phyloP scores from a whole-genome alignment of 2,329 filamentous ascomycete species.

The Fusarium algeriense region DNA sequence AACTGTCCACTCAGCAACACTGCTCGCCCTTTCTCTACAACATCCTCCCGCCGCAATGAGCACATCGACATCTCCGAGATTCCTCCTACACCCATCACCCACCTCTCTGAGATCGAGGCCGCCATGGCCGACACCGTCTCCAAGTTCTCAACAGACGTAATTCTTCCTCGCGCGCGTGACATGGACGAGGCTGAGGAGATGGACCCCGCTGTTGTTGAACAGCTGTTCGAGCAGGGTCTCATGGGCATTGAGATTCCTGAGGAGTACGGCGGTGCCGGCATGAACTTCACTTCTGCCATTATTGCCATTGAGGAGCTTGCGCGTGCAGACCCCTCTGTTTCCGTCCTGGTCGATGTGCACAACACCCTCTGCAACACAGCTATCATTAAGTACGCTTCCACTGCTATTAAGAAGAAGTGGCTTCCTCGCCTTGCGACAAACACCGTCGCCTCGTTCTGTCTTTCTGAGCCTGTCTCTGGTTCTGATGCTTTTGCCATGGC shows the following conservation, averaged over 20 bases:
- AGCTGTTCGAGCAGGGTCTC: conserved; percentile 95
- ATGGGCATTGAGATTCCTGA: conserved; percentile 99
- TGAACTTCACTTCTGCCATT: conserved; percentile 98
- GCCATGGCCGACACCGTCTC: conserved; percentile 91
- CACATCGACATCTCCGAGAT: conserved; percentile 77
- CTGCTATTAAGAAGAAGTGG: conserved; percentile 84
- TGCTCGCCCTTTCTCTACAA: conserved; percentile 70
- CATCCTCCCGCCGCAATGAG: conserved; percentile 63
- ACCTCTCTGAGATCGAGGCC: conserved; percentile 88
- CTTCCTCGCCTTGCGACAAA: conserved; percentile 90
- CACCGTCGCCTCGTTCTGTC: conserved; percentile 91
- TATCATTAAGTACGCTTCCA: conserved; percentile 85
- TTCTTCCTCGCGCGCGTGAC: conserved; percentile 90
- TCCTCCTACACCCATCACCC: conserved; percentile 90
- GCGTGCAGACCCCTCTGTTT: conserved; percentile 92
- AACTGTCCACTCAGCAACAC: conserved; percentile 43
- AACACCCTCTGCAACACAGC: conserved; percentile 98
- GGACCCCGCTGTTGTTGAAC: conserved; percentile 89
- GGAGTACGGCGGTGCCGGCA: conserved; percentile 94
- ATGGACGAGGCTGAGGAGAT: conserved; percentile 98
- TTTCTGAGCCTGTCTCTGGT: conserved; percentile 92
- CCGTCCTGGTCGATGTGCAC: conserved; percentile 95
- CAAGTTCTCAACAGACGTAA: conserved; percentile 90
- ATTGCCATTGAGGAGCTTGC: conserved; percentile 97
- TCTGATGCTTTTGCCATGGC: conserved; percentile 96